Evolutionary conservation across 768 basidiomycete genomes (phyloP).

Genomic region (Macrolepiota albuminosa): DNA sequence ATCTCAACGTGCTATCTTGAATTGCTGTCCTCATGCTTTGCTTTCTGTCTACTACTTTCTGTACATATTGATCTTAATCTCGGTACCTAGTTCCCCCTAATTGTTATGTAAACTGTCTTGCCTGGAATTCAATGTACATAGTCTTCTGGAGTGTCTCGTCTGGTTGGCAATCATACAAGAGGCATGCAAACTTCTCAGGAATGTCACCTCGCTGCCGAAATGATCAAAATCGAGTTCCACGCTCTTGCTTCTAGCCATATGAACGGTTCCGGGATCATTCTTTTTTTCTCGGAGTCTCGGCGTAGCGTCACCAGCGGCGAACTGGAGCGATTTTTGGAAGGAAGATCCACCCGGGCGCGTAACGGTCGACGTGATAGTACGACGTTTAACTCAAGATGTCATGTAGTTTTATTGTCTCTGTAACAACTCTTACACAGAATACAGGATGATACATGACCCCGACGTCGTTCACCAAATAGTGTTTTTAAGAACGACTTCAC

Average conservation of each 20-base stretch:
- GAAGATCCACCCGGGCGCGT: background rate
- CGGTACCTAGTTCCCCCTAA: background rate
- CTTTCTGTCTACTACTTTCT: background rate
- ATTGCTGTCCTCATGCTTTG: background rate
- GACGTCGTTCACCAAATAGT: constrained; percentile 20
- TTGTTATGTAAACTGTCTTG: background rate
- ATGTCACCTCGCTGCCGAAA: background rate
- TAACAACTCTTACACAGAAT: background rate
- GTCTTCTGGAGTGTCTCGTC: background rate
- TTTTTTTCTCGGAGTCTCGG: background rate
- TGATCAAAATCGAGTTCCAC: background rate
- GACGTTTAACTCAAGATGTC: background rate
- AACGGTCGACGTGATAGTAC: background rate
- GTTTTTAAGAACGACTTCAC: constrained; percentile 18
- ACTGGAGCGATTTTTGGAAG: background rate
- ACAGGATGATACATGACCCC: background rate
- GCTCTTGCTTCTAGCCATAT: background rate
- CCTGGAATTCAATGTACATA: background rate
- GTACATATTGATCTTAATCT: background rate
- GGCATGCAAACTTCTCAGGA: background rate
- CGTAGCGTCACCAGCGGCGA: background rate
- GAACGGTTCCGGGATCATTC: background rate
- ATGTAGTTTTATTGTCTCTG: background rate
- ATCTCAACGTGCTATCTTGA: background rate
- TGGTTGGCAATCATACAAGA: too few species aligned